Base-by-base conservation (phyloP, 108 stramenopile species). In the Cyclotella choctawhatcheeana region DNA sequence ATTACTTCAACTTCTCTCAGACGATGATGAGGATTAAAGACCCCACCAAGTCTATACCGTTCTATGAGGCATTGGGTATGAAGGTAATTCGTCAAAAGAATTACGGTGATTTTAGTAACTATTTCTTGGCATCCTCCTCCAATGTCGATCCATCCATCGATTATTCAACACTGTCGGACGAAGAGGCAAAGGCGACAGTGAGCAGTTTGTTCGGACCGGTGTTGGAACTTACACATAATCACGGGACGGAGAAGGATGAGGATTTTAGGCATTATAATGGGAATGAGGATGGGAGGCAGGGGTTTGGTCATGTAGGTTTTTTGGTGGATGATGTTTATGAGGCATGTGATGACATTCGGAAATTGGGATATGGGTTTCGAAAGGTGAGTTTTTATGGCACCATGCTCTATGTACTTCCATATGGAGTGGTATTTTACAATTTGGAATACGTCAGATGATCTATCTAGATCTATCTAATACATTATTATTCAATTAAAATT, bases 221-320 rank as follows among this genome's bases (percentile, higher is more conserved):
- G 5, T 69, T 97, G 70, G 98, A 98, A 73, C 79, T 98, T 44
- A 98, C 98, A 0, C 94, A 97, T 67, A 97, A 97, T 78, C 95
- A 98, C 76, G 97, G 96, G 33, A 93, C 94, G 14, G 96, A 97
- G 78, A 71, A 65, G n/a, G 89, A 96, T 32, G 81, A 80, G 24
- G 77, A 64, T 20, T 93, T 93, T 64, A 58, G 84, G 58, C 94
- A 97, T 72, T 87, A 82, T 67, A 96, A 89, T 76, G 99, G 99
- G 20, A 99, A 99, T 77, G 95, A 97, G 79, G 96, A 97, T 58
- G 96, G 88, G 37, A 84, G 89, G 44, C 89, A 94, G 45, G 99
- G 99, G 32, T 99, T 97, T 86, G 98, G 98, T 20, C 99, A 99
- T 79, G 82, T 99, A 79, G 99, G 96, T 44, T 95, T 98, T 77